Evolutionary conservation across 768 basidiomycete genomes (phyloP).

Genomic region (Mycena rebaudengoi): DNA sequence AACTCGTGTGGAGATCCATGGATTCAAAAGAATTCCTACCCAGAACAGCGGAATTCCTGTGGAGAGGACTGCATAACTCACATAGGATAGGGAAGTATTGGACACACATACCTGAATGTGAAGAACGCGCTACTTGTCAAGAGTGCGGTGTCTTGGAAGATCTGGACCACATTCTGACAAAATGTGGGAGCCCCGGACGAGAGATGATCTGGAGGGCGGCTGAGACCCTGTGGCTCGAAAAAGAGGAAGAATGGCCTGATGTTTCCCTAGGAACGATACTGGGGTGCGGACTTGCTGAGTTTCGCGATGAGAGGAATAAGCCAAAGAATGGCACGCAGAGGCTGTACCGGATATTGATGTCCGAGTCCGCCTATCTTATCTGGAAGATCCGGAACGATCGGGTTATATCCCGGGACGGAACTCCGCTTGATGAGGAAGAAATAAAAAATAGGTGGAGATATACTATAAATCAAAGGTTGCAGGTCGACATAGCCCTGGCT

Average conservation of each 20-base stretch:
- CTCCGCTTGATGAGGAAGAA: not conserved
- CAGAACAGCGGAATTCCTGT: constrained; percentile 1
- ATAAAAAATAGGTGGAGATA: constrained; percentile 9
- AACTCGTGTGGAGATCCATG: not conserved
- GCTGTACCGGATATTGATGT: no score
- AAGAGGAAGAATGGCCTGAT: not conserved
- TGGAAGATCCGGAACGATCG: constrained; percentile 19
- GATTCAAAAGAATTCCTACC: not conserved
- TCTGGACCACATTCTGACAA: constrained; percentile 21
- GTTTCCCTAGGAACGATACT: no score
- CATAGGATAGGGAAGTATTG: constrained; percentile 22
- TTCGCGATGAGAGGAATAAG: not conserved
- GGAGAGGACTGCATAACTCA: constrained; percentile 20
- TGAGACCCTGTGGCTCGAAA: constrained; percentile 4
- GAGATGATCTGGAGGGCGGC: constrained; percentile 15
- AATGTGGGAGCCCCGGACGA: constrained; percentile 14
- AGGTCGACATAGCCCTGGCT: not conserved
- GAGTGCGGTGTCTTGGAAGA: constrained; percentile 3
- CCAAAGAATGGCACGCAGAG: not conserved
- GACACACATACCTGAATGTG: not conserved
- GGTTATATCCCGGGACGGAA: not conserved
- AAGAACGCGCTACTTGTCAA: constrained; percentile 4
- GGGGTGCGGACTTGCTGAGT: not conserved
- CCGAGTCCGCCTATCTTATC: constrained; percentile 9
- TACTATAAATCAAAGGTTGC: constrained; percentile 1